Evolutionary conservation across 179 eudicot species (phyloP), one percentile per base, ranked within the genome.

Genomic region (Silene vulgaris): DNA sequence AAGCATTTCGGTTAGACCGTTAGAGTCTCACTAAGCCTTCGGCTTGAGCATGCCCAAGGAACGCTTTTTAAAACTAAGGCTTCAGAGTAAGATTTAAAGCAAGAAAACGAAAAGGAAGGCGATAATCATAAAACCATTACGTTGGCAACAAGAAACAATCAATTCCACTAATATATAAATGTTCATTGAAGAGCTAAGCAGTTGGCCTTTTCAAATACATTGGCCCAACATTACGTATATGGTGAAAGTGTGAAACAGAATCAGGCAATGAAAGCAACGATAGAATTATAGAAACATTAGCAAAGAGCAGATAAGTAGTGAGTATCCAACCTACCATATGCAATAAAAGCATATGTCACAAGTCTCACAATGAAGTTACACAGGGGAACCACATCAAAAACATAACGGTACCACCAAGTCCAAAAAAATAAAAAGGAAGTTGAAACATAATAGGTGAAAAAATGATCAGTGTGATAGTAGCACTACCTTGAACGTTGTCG

Each of bases 401-500:
- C 5, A 52, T 20, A 12, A 63, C 28, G 63, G 45, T 14, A 3
- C 26, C 20, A 57, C 21, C 40, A 23, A 17, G 1, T 21, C 7
- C 21, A 3, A 28, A 65, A 30, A n/a, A 16, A 3, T 1, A 32
- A 40, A 35, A 40, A 40, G 48, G 48, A 59, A 57, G n/a, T 9
- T 0, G 32, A 14, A 69, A 29, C 14, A 61, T 12, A 61, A 12
- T 23, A 21, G 17, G 40, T 28, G 54, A 43, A 70, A 5, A 77
- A 29, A 17, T 61, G 69, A 17, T 2, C 0, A 63, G 32, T 20
- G 2, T 8, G 35, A 26, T 23, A 35, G 43, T 43, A 35, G 56
- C 19, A 48, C 26, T 72, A 92, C 97, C 97, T 90, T n/a, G 93
- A 88, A 76, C 83, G 74, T 43, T 83, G 85, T 80, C 86, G 86